Evolutionary conservation across 306 rosid genomes (phyloP).

Genomic region (Vicia villosa): DNA sequence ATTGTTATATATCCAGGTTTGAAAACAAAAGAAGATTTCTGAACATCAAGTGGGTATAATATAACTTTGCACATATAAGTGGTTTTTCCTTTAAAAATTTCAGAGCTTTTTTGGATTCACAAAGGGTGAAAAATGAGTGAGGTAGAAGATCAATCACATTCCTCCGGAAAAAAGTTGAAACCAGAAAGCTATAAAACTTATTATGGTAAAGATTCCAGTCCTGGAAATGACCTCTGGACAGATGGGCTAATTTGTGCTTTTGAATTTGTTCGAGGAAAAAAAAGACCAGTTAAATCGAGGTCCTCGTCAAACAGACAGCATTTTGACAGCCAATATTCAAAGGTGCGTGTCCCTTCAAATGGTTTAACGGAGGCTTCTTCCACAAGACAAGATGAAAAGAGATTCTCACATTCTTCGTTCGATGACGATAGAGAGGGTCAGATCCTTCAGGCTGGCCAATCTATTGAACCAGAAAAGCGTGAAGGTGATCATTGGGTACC

Average conservation of each 20-base stretch:
- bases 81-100: constrained; percentile 4
- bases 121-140: constrained; percentile 42
- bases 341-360: constrained; percentile 38
- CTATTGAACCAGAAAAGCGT: constrained; percentile 41
- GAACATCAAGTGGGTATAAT: not conserved
- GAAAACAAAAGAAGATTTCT: not conserved
- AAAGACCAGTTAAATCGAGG: constrained; percentile 45
- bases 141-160: constrained; percentile 37
- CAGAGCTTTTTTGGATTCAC: constrained; percentile 17
- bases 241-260: constrained; percentile 93
- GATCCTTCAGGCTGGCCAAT: constrained; percentile 37
- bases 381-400: constrained; percentile 36
- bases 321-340: constrained; percentile 39
- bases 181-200: constrained; percentile 44
- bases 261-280: constrained; percentile 60
- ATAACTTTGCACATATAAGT: not conserved
- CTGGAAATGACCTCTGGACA: constrained; percentile 72
- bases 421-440: constrained; percentile 42
- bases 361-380: constrained; percentile 42
- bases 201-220: constrained; percentile 49
- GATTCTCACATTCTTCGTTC: constrained; percentile 9
- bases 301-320: constrained; percentile 42
- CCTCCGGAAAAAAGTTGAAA: constrained; percentile 41
- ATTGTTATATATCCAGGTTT: constrained; percentile 5
- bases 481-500: constrained; percentile 75